Conservation (phyloP, 495 filamentous ascomycete species). For the Tuber calosporum region DNA sequence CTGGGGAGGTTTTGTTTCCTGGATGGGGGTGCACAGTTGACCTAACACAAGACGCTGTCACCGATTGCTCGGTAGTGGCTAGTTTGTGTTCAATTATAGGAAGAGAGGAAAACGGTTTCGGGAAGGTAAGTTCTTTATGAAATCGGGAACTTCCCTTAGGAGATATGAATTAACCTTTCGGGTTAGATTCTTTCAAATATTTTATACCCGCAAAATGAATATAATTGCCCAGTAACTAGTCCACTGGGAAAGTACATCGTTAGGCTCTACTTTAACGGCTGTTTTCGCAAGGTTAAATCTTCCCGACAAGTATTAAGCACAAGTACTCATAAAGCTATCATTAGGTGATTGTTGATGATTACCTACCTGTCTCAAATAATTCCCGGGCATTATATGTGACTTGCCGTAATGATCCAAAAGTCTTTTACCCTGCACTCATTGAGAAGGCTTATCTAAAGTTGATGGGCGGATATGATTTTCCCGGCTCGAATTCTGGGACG, state of each 20-base stretch:
- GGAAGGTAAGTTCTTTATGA: conserved; percentile 47
- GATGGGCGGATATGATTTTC: conserved; percentile 93
- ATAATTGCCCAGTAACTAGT: conserved; percentile 54
- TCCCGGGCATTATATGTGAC: conserved; percentile 73
- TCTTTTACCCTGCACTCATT: conserved; percentile 86
- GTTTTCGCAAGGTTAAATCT: conserved; percentile 56
- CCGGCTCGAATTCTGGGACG: conserved; percentile 94
- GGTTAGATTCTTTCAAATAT: conserved; percentile 58
- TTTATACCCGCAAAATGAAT: conserved; percentile 64
- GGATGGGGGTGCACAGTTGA: conserved; percentile 50
- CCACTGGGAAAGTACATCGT: conserved; percentile 83
- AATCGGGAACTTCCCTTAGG: conserved; percentile 4
- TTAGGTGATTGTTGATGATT: conserved; percentile 76
- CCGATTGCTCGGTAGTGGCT: conserved; percentile 94
- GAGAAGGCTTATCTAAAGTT: conserved; percentile 99
- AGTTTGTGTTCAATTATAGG: conserved; percentile 78
- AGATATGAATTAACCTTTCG: conserved; percentile 31
- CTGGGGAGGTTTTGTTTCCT: conserved; percentile 31
- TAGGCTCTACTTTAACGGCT: conserved; percentile 90
- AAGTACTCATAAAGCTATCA: conserved; percentile 16
- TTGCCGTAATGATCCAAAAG: conserved; percentile 66
- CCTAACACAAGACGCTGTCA: conserved; percentile 85
- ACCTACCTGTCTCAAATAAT: conserved; percentile 71
- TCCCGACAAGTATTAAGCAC: background rate
- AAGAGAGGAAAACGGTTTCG: conserved; percentile 55